Base-by-base conservation (phyloP, 192 early-diverging fungal genomes). In the Rhizoclosmatium globosum region DNA sequence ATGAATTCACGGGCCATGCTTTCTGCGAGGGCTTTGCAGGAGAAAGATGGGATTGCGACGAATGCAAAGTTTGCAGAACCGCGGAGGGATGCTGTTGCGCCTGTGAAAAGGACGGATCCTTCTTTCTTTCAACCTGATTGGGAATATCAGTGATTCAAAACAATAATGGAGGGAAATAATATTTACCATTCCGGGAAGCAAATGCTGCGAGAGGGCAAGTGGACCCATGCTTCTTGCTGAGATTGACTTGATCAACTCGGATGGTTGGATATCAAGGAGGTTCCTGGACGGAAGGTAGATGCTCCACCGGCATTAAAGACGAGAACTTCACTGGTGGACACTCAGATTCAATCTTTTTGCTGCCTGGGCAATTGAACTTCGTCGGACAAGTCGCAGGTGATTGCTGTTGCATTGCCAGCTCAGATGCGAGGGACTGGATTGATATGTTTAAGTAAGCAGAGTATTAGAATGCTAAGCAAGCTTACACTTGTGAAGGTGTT, bases 91-190 rank as follows among this genome's bases (percentile, higher is more conserved):
- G 83, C 83, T 7, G 83, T 82, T 3, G 83, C 83, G n/a, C 83
- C 83, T 15, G 80, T 84, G 68, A 84, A 82, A 2, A 84, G 47
- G 39, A 84, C 47, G 19, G 68, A 82, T 31, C 83, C 83, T 15
- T 62, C 64, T 75, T 67, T n/a, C 77, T 4, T 39, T 77, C 80
- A 42, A 82, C 44, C 72, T 74, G 17, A 47, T 3, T 6, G 7
- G n/a, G n/a, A 39, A 9, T n/a, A n/a, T 56, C 53, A 56, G 19
- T 39, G 38, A 0, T 62, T 19, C 6, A 19, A 9, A 39, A 7
- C 0, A 7, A 62, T n/a, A 62, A 62, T 19, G 21, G 6, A 9
- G 23, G 21, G 60, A 6, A 31, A 21, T 56, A 4, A 19, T 43
- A 46, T 7, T 56, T 38, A 76, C 60, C 81, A 82, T 79, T 46